A percentile compares a stretch with the other conserved stretches of the same genome.
Evolutionary conservation across 176 grass and related monocot species (phyloP).

Genomic region (Raddia distichophylla): DNA sequence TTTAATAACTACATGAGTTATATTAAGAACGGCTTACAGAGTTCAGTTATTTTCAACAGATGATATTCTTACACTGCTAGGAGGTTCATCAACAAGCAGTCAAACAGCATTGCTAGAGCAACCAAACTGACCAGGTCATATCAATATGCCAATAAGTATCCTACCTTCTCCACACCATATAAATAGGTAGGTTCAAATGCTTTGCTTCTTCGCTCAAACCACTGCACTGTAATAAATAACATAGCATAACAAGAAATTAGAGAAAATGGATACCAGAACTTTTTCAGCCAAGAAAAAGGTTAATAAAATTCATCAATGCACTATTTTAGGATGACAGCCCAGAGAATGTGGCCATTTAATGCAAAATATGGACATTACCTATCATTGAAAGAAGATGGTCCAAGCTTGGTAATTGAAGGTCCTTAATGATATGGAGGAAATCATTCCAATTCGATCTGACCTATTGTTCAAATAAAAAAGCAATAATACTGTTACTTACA

Average conservation of each 20-base stretch:
- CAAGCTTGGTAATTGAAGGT: constrained; percentile 59
- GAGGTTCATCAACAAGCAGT: constrained; percentile 14
- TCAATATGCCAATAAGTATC: constrained; percentile 32
- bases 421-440: constrained; percentile 68
- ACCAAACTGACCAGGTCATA: constrained; percentile 28
- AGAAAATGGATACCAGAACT: constrained; percentile 40
- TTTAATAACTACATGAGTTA: constrained; percentile 20
- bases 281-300: constrained; percentile 13
- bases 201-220: constrained; percentile 96
- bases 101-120: constrained; percentile 7
- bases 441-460: constrained; percentile 80
- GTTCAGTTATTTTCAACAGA: constrained; percentile 24
- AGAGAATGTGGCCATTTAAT: constrained; percentile 21
- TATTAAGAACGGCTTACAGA: constrained; percentile 13
- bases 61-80: constrained; percentile 14
- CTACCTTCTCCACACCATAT: constrained; percentile 94
- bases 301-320: constrained; percentile 26
- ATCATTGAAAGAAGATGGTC: constrained; percentile 65
- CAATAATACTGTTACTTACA: constrained; percentile 10
- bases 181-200: constrained; percentile 93
- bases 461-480: constrained; percentile 65
- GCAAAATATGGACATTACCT: constrained; percentile 54
- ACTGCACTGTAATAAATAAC: constrained; percentile 76
- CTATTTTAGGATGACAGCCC: constrained; percentile 8
- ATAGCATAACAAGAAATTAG: constrained; percentile 43